These are phyloP conservation scores for Eucalyptus dawsonii DNA, from an alignment of 345 rosid genomes.

Conservation along the genomic window DNA sequence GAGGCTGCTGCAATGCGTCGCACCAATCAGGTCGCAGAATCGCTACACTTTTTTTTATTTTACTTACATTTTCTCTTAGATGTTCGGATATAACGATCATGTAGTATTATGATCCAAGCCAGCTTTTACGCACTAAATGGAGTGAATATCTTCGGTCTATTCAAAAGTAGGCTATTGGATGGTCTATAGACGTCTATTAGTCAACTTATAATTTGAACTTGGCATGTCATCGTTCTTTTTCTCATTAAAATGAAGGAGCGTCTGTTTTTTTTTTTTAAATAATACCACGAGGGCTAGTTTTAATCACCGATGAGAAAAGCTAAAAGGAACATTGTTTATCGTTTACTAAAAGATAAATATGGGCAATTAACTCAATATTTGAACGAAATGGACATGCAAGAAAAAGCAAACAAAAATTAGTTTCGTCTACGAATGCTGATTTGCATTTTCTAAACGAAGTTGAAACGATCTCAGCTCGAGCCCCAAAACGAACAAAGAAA, in stretches of 20 bases:
- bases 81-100: neutral
- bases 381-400: neutral
- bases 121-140: neutral
- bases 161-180: neutral
- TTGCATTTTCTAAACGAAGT: neutral
- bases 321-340: neutral
- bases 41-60: neutral
- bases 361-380: neutral
- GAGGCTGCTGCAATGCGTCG: slow-evolving; percentile 92
- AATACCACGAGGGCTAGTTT: neutral
- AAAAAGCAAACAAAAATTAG: neutral
- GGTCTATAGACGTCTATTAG: neutral
- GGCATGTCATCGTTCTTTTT: neutral
- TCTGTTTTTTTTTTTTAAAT: neutral
- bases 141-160: neutral
- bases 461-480: neutral
- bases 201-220: neutral
- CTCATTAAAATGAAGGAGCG: neutral
- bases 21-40: slow-evolving; percentile 46
- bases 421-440: neutral
- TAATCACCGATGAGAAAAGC: neutral
- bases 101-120: neutral
- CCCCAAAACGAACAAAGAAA: neutral
- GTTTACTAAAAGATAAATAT: neutral
- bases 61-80: neutral